Evolutionary conservation across 192 early-diverging fungal species (phyloP).

Genomic region (Coemansia sp.): DNA sequence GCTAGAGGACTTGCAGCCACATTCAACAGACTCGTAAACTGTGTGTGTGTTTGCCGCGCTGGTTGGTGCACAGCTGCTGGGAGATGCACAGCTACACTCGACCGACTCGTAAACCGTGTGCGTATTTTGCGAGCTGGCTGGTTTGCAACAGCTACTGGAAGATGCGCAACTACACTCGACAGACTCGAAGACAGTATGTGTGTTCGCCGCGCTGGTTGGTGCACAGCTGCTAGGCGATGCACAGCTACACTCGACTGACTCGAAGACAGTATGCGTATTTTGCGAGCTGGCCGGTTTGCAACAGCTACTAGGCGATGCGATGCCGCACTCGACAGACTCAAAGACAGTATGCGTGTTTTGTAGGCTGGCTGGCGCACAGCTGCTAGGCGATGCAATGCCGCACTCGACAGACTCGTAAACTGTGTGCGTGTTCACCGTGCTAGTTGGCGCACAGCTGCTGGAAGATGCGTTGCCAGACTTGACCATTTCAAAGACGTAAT

Average conservation of each 20-base stretch:
- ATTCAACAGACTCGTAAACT: constrained; percentile 9
- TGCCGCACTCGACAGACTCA: constrained; percentile 7
- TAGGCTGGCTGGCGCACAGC: neutral
- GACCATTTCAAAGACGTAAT: neutral
- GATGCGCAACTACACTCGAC: neutral
- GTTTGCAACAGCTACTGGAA: neutral
- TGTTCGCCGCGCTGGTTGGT: neutral
- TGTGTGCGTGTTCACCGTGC: constrained; percentile 16
- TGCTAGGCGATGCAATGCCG: neutral
- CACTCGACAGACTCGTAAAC: constrained; percentile 13
- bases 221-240: neutral
- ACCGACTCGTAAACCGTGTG: constrained; percentile 30
- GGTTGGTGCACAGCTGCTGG: neutral
- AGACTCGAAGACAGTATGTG: neutral
- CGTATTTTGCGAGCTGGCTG: constrained; percentile 9
- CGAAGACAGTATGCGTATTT: neutral
- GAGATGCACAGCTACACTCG: constrained; percentile 7
- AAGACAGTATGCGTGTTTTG: neutral
- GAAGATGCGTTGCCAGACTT: neutral
- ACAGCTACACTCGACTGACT: neutral
- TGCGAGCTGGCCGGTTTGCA: neutral
- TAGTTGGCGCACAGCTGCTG: neutral
- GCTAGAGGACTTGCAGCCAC: neutral
- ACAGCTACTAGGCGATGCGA: neutral
- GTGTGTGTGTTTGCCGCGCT: constrained; percentile 5